phyloP scores from a whole-genome alignment of 805 yeast species.

The Tetrapisispora namnaoensis region DNA sequence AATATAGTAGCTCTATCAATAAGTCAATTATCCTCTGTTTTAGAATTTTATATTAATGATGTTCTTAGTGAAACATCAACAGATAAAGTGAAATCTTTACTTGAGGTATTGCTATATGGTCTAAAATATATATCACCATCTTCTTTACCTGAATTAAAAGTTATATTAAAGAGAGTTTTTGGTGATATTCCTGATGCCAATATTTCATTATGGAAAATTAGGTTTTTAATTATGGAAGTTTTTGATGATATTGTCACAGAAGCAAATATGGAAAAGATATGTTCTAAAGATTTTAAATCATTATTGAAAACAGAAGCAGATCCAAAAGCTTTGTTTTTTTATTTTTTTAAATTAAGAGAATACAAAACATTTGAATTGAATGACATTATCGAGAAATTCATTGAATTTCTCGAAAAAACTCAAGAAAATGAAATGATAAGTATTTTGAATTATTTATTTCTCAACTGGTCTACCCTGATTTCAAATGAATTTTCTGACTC shows the following conservation, averaged over 20 bases:
- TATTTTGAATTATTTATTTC: conserved; percentile 26
- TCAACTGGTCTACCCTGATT: conserved; percentile 48
- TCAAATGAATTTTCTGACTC: conserved; percentile 28
- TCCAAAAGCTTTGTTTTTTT: conserved; percentile 23
- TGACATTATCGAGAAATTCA: conserved; percentile 14
- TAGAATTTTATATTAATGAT: conserved; percentile 15
- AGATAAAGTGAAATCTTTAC: conserved; percentile 10
- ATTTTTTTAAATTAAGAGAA: conserved; percentile 43
- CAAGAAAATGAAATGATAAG: conserved; percentile 1
- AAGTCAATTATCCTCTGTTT: conserved; percentile 32
- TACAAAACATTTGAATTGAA: conserved; percentile 27
- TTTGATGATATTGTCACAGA: conserved; percentile 32
- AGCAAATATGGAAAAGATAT: conserved; percentile 13
- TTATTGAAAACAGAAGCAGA: background rate
- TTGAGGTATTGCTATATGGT: conserved; percentile 34
- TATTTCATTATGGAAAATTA: conserved; percentile 36
- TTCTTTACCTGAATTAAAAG: conserved; percentile 17
- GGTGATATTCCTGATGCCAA: conserved; percentile 9
- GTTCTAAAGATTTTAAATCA: background rate
- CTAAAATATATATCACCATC: conserved; percentile 29
- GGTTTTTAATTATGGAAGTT: conserved; percentile 39
- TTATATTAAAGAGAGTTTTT: conserved; percentile 20
- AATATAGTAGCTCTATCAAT: conserved; percentile 38
- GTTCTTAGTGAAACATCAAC: conserved; percentile 5
- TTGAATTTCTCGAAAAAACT: conserved; percentile 4